A percentile compares a stretch with the other conserved stretches of the same genome.
Conservation (phyloP, 345 rosid species). For the Eucalyptus cloeziana region DNA sequence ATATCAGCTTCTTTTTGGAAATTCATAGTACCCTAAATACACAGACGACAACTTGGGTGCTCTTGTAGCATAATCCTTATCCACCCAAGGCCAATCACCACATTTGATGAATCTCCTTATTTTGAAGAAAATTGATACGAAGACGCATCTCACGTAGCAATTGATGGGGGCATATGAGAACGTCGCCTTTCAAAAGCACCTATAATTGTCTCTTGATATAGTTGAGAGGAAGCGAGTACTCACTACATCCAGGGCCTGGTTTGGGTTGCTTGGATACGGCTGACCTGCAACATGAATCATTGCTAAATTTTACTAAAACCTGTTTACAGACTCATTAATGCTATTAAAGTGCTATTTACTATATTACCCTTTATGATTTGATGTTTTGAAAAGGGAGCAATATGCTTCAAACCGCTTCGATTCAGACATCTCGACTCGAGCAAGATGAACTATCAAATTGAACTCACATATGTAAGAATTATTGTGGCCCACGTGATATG, state of each 20-base stretch:
- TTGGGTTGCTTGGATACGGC: too few species aligned
- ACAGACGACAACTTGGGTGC: not conserved
- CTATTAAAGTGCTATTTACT: not conserved
- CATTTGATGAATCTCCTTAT: not conserved
- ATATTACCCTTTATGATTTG: not conserved
- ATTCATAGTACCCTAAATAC: not conserved
- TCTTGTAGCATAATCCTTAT: not conserved
- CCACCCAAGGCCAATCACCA: not conserved
- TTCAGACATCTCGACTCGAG: not conserved
- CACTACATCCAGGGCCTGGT: too few species aligned
- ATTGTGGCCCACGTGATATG: too few species aligned
- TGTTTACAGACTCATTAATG: not conserved
- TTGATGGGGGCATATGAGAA: too few species aligned
- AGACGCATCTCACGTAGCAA: not conserved
- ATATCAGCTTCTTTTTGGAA: not conserved
- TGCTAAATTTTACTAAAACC: not conserved
- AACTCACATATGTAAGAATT: not conserved
- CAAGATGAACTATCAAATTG: not conserved
- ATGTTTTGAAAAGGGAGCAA: not conserved
- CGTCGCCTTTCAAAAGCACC: too few species aligned
- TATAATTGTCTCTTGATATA: too few species aligned
- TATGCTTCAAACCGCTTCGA: not conserved
- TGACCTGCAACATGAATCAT: too few species aligned
- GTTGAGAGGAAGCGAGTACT: too few species aligned
- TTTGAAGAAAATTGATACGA: not conserved